Conservation (phyloP, 129 eudicot genomes). For the Chrysanthemum makinoi region DNA sequence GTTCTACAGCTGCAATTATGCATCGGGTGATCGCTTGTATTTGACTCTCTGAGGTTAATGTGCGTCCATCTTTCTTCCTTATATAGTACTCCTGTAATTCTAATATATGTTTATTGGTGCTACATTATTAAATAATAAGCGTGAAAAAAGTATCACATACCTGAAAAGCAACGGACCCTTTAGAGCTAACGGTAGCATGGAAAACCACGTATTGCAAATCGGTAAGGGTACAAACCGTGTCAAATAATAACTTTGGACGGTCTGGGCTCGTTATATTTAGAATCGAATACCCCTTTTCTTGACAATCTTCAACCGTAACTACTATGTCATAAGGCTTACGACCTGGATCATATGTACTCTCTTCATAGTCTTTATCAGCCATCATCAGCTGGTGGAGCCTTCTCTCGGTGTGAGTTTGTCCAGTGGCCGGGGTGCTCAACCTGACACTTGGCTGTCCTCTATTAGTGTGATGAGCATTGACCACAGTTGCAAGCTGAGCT, state of each 20-base stretch:
- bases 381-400: conserved; percentile 93
- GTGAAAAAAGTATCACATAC: conserved; percentile 24
- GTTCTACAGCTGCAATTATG: conserved; percentile 82
- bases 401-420: conserved; percentile 76
- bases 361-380: conserved; percentile 62
- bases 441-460: conserved; percentile 54
- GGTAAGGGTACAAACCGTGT: conserved; percentile 75
- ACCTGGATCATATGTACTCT: conserved; percentile 22
- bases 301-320: conserved; percentile 54
- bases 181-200: conserved; percentile 77
- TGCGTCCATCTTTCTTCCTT: conserved; percentile 57
- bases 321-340: conserved; percentile 29
- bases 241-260: conserved; percentile 78
- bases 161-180: conserved; percentile 68
- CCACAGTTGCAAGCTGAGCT: conserved; percentile 59
- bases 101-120: not conserved
- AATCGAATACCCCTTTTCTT: conserved; percentile 62
- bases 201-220: conserved; percentile 79
- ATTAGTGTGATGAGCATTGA: conserved; percentile 65
- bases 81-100: conserved; percentile 76
- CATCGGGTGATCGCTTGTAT: conserved; percentile 54
- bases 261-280: conserved; percentile 71
- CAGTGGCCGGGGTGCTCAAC: conserved; percentile 35
- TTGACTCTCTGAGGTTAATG: conserved; percentile 45
- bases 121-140: too few species aligned